A percentile compares a stretch with the other conserved stretches of the same genome.
Conservation (phyloP, 176 grass and related monocot species). For the Hsuehochloa calcarea region DNA sequence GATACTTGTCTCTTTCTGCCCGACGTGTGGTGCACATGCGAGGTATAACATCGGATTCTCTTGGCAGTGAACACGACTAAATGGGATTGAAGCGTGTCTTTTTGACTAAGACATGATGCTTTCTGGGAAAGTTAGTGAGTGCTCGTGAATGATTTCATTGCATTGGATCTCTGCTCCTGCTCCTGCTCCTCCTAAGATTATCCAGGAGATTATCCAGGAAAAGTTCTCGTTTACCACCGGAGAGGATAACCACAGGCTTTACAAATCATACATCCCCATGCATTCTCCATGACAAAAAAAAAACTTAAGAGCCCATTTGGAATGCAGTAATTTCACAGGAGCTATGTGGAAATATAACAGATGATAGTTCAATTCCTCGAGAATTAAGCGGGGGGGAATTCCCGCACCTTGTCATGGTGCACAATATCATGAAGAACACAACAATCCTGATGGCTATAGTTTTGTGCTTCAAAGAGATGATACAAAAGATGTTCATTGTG, state of each 20-base stretch:
- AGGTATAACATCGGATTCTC: conserved; percentile 19
- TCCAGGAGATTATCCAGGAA: neutral
- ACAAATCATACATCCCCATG: too few relatives aligned
- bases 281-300: too few relatives aligned
- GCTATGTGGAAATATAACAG: too few relatives aligned
- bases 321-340: too few relatives aligned
- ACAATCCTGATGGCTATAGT: too few relatives aligned
- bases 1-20: neutral
- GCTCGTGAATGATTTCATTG: neutral
- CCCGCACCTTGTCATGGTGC: too few relatives aligned
- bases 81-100: neutral
- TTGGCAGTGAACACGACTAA: neutral
- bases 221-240: neutral
- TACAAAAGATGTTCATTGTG: neutral
- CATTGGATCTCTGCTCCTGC: neutral
- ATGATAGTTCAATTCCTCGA: too few relatives aligned
- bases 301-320: neutral
- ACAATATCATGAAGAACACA: too few relatives aligned
- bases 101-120: conserved; percentile 3
- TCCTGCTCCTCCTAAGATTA: neutral
- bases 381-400: too few relatives aligned
- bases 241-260: neutral
- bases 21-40: conserved; percentile 41
- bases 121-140: neutral
- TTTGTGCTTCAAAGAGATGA: neutral